These are phyloP conservation scores for Salix brachista DNA, from an alignment of 345 rosid species.

Conservation along the genomic window DNA sequence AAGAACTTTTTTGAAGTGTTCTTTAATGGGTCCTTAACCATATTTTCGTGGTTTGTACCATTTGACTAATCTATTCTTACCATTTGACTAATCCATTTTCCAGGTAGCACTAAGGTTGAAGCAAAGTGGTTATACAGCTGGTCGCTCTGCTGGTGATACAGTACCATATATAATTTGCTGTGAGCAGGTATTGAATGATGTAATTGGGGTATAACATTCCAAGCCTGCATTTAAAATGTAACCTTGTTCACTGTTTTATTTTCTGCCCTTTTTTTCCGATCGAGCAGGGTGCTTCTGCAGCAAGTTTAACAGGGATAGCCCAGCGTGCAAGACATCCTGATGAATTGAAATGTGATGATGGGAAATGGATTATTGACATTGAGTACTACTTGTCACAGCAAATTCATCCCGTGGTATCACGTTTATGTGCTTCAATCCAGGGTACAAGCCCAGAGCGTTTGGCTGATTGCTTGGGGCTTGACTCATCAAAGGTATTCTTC, in stretches of 20 bases:
- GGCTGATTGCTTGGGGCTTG: conserved; percentile 97
- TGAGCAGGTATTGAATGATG: conserved; percentile 66
- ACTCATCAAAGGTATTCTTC: conserved; percentile 75
- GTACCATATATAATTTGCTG: conserved; percentile 88
- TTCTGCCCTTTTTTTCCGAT: conserved; percentile 3
- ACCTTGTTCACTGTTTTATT: neutral
- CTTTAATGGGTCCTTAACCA: neutral
- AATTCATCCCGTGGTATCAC: conserved; percentile 97
- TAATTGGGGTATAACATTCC: conserved; percentile 4
- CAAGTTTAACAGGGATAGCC: conserved; percentile 70
- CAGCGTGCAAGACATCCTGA: conserved; percentile 97
- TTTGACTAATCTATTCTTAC: conserved; percentile 16
- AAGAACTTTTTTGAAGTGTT: neutral
- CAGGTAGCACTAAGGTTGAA: conserved; percentile 92
- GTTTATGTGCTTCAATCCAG: conserved; percentile 90
- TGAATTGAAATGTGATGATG: conserved; percentile 72
- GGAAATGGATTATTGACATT: conserved; percentile 89
- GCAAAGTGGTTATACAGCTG: conserved; percentile 74
- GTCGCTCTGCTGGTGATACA: conserved; percentile 80
- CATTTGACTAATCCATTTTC: conserved; percentile 17
- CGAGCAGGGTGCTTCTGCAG: conserved; percentile 57
- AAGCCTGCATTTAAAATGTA: neutral
- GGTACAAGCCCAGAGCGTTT: conserved; percentile 91
- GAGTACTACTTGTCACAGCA: conserved; percentile 96
- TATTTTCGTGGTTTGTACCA: conserved; percentile 6